A percentile compares a stretch with the other conserved stretches of the same genome.
Conservation (phyloP, 2,329 filamentous ascomycete genomes). For the Clarireedia hainanense region DNA sequence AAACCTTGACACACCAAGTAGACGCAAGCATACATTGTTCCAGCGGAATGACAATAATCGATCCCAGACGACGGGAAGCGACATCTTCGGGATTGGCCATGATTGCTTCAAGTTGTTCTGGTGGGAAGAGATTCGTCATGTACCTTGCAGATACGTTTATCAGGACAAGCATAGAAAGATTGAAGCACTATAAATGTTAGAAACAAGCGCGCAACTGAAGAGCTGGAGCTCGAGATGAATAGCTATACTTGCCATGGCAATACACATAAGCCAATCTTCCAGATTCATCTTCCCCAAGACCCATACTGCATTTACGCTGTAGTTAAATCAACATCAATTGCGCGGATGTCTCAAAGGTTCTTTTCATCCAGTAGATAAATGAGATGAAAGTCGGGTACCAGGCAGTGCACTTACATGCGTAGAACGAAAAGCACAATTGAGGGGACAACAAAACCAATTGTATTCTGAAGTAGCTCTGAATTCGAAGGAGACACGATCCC, state of each 20-base stretch:
- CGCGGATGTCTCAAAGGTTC: too few relatives aligned
- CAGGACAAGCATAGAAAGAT: conserved; percentile 29
- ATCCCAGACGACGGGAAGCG: conserved; percentile 35
- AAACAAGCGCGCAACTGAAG: not conserved
- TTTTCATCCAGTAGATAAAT: not conserved
- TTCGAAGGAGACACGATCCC: conserved; percentile 15
- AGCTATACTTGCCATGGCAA: conserved; percentile 28
- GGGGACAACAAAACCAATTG: conserved; percentile 18
- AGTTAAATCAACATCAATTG: not conserved
- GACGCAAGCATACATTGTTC: conserved; percentile 42
- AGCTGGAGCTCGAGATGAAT: not conserved
- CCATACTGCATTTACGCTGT: conserved; percentile 15
- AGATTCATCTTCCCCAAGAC: conserved; percentile 16
- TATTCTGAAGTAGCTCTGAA: conserved; percentile 16
- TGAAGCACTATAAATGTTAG: conserved; percentile 27
- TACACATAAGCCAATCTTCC: conserved; percentile 33
- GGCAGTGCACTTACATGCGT: conserved; percentile 15
- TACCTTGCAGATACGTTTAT: conserved; percentile 32
- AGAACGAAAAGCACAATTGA: conserved; percentile 14
- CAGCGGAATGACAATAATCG: conserved; percentile 40
- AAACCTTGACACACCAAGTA: conserved; percentile 45
- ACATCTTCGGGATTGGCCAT: conserved; percentile 33
- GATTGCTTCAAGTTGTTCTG: conserved; percentile 27
- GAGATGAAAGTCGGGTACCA: not conserved
- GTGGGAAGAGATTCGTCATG: conserved; percentile 33